Evolutionary conservation across 2,329 filamentous ascomycete genomes (phyloP), one percentile per base, ranked within the genome.

Genomic region (Lachnellula suecica): DNA sequence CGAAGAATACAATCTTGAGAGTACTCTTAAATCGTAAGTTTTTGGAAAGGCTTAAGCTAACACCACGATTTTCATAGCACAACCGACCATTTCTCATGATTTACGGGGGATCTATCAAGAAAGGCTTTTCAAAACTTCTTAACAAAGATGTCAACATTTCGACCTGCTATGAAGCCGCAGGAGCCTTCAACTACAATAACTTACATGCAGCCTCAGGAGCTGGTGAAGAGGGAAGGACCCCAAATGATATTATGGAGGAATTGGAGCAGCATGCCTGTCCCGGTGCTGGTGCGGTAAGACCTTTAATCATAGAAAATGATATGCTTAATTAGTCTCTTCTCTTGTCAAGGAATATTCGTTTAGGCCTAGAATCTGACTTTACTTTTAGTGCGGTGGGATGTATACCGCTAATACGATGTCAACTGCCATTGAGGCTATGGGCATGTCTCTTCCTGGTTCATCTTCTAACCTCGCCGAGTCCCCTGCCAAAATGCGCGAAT

Each of bases 81-180:
- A 97, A 97, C 72, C 82, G 93, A 9, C 93, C 93, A 4, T 94
- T 91, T 44, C 77, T 97, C 67, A 96, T 97, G 91, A 87, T 97
- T 54, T 97, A 97, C 69, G 93, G 93, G 46, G 93, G 93, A 35
- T 89, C 90, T 15, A 97, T 96, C 65, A 84, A 85, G 66, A 90
- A 91, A 56, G 93, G 92, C n/a, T 89, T 90, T 70, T 92, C 87
- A 0, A 74, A 82, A 46, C 79, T 92, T 2, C 79, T 96, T 23
- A 83, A 87, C 58, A 87, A 88, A 66, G 81, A 84, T 22, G 87
- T 97, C 76, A 97, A 96, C 71, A 89, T 97, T 60, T 88, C 84
- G 34, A 92, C 87, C 5, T 95, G 90, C 68, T 94, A 92, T 68
- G 92, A 97, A 71, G 91, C 90, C 1, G 81, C 88, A 13, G 93